Evolutionary conservation across 306 rosid genomes (phyloP).

Genomic region (Prunus dulcis): DNA sequence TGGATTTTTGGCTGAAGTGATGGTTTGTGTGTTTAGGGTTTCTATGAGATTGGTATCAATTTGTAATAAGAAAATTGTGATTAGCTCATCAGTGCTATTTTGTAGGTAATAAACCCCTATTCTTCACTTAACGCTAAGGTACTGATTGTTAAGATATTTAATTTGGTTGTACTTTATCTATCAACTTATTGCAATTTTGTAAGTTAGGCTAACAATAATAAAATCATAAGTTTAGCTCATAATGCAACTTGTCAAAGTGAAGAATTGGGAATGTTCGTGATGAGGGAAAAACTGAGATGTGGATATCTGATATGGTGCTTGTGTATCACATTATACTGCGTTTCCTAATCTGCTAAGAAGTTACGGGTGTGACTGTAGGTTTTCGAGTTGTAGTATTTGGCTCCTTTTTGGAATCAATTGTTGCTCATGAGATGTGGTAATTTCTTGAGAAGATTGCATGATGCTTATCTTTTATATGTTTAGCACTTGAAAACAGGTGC

Average conservation of each 20-base stretch:
- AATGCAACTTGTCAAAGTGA: not conserved
- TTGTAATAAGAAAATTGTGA: not conserved
- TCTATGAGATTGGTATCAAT: slow-evolving; percentile 11
- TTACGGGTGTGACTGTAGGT: no score
- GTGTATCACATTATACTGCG: not conserved
- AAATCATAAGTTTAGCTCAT: not conserved
- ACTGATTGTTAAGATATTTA: not conserved
- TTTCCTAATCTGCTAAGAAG: not conserved
- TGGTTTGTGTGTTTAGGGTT: slow-evolving; percentile 21
- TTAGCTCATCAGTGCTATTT: not conserved
- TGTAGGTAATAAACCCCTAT: not conserved
- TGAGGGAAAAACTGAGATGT: not conserved
- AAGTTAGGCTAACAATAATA: not conserved
- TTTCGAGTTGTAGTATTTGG: not conserved
- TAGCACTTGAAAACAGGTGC: not conserved
- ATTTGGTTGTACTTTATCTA: no score
- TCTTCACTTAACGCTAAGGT: not conserved
- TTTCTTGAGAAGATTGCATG: not conserved
- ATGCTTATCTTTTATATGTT: not conserved
- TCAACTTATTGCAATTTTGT: not conserved
- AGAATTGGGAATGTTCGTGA: not conserved
- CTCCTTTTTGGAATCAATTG: not conserved
- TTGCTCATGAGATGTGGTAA: not conserved
- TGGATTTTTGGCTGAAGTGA: not conserved
- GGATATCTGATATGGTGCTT: not conserved